Percentiles rank a stretch among this genome's conserved stretches.
Evolutionary conservation across 805 yeast species (phyloP).

Genomic region (Priceomyces medius): DNA sequence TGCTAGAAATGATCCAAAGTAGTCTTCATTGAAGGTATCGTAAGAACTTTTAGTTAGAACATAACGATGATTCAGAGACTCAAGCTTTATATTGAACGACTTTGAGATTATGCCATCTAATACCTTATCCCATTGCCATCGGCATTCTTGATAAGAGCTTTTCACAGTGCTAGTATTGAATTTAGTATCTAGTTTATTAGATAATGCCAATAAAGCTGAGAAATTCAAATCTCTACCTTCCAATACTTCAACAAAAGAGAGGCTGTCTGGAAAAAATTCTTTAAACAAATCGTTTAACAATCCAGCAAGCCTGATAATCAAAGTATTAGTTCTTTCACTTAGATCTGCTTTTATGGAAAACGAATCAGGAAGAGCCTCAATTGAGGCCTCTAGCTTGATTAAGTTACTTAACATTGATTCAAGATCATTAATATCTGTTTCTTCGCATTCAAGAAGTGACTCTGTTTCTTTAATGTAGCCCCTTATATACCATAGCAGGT

Average conservation of each 20-base stretch:
- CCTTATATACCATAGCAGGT: conserved; percentile 26
- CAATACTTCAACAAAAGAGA: conserved; percentile 8
- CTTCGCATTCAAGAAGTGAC: conserved; percentile 9
- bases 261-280: conserved; percentile 21
- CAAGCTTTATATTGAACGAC: conserved; percentile 1
- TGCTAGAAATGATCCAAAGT: conserved; percentile 22
- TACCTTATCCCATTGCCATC: conserved; percentile 11
- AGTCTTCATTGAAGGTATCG: conserved; percentile 2
- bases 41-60: background rate
- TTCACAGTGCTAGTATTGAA: conserved; percentile 10
- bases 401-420: conserved; percentile 17
- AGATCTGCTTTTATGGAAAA: conserved; percentile 15
- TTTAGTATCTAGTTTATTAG: conserved; percentile 8
- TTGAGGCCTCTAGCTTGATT: conserved; percentile 16
- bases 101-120: conserved; percentile 7
- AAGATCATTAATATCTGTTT: conserved; percentile 17
- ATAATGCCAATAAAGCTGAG: conserved; percentile 9
- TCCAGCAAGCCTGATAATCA: conserved; percentile 10
- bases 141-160: conserved; percentile 10
- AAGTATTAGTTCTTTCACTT: conserved; percentile 6
- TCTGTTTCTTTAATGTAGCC: conserved; percentile 25
- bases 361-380: conserved; percentile 12
- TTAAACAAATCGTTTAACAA: conserved; percentile 16
- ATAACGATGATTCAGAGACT: background rate
- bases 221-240: conserved; percentile 9